These are phyloP conservation scores for Elaeagnus macrophylla DNA, from an alignment of 306 rosid species.

Conservation along the genomic window DNA sequence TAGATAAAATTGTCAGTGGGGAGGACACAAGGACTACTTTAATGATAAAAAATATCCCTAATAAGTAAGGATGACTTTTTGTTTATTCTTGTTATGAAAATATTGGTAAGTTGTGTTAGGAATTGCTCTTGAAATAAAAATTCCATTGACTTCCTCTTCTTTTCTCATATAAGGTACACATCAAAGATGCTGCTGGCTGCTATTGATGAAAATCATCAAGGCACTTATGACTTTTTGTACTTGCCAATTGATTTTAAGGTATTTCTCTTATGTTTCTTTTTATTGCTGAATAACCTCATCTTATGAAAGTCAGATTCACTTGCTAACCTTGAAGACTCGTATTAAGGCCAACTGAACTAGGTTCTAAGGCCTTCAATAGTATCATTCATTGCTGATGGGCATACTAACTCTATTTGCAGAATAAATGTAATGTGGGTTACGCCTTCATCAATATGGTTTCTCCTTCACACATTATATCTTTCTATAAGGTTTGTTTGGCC, in stretches of 20 bases:
- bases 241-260: conserved; percentile 94
- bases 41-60: conserved; percentile 94
- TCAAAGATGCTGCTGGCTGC: conserved; percentile 89
- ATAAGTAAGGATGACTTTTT: conserved; percentile 46
- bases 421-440: conserved; percentile 95
- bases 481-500: conserved; percentile 55
- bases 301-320: neutral
- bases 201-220: conserved; percentile 76
- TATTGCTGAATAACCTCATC: neutral
- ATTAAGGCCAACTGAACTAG: neutral
- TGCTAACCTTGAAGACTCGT: neutral
- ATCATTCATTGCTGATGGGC: conserved; percentile 21
- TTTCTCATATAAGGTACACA: conserved; percentile 54
- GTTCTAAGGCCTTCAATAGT: conserved; percentile 2
- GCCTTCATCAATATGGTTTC: conserved; percentile 97
- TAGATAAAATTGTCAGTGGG: conserved; percentile 65
- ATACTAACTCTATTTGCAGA: conserved; percentile 40
- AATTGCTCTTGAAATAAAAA: conserved; percentile 12
- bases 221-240: conserved; percentile 81
- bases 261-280: conserved; percentile 12
- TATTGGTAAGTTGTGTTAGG: conserved; percentile 3
- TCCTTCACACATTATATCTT: conserved; percentile 68
- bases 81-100: neutral
- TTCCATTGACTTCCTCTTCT: conserved; percentile 8
- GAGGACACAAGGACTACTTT: conserved; percentile 89